Conservation (phyloP, 176 grass and related monocot species). For the Chloris gayana region DNA sequence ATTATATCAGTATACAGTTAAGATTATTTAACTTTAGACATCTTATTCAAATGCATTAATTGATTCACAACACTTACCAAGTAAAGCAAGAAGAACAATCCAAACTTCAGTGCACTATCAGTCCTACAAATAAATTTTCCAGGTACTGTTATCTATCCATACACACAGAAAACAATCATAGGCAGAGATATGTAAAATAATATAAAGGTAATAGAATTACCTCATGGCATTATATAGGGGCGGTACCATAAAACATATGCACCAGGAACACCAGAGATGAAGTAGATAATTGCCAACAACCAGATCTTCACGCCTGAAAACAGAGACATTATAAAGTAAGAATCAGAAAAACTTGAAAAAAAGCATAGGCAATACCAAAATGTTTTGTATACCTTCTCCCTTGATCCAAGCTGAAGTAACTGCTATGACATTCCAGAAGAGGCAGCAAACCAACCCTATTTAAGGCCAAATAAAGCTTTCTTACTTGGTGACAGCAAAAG, state of each 20-base stretch:
- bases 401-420: conserved; percentile 92
- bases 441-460: conserved; percentile 67
- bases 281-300: conserved; percentile 97
- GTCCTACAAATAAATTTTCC: conserved; percentile 60
- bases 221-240: conserved; percentile 98
- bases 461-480: conserved; percentile 34
- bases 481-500: conserved; percentile 9
- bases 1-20: not conserved
- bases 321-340: conserved; percentile 27
- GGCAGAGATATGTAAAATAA: not conserved
- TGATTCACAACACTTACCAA: conserved; percentile 54
- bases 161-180: conserved; percentile 11
- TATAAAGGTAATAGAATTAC: conserved; percentile 34
- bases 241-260: conserved; percentile 91
- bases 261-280: conserved; percentile 89
- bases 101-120: conserved; percentile 95
- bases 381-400: conserved; percentile 64
- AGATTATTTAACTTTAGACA: conserved; percentile 21
- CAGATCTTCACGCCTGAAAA: conserved; percentile 85
- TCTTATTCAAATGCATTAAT: conserved; percentile 28
- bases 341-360: conserved; percentile 12
- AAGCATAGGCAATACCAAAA: conserved; percentile 22
- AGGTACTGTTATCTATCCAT: conserved; percentile 29
- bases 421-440: conserved; percentile 91
- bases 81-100: conserved; percentile 98